Base-by-base conservation (phyloP, 2,329 filamentous ascomycete species). In the Nigrograna mackinnonii region DNA sequence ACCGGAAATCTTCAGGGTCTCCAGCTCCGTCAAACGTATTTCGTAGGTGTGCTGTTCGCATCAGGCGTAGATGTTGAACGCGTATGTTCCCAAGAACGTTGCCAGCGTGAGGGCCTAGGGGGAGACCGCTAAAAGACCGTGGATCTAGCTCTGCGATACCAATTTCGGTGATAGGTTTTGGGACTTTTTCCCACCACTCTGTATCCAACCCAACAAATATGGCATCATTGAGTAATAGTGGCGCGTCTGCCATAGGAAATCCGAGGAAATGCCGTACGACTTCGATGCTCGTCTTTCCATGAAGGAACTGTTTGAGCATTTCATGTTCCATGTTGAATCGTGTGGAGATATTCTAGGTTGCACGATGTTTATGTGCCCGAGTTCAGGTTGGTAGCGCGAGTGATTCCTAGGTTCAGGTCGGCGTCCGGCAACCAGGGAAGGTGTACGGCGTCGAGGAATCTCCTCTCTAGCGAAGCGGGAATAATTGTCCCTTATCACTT, bases 171-270 rank as follows among this genome's bases (percentile, higher is more conserved):
- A 45, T 52, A 3, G 48, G 47, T 6, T 50, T 37, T 0, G 51
- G 46, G 12, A 45, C 39, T 7, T 46, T 45, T 20, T 51, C 41
- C 45, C 45, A 55, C 54, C 54, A 57, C 30, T 50, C 50, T 11
- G 42, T 31, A 12, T 39, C 32, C 3, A 40, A 12, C 4, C 21
- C 33, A 4, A 43, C 24, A 12, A 43, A 20, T 9, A 33, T 16
- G 18, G 35, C 34, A 14, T 36, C 14, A 18, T 35, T 20, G n/a
- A 35, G 39, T 5, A 44, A 12, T 13, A n/a, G 24, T 9, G 24
- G 24, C 24, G 24, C 24, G n/a, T 28, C 9, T 9, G 24, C 9
- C 24, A 28, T 9, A 9, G 9, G 9, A n/a, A 13, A 18, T n/a
- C 31, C 31, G 12, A 34, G 16, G 16, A 34, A 34, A 17, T 34